Evolutionary conservation across 163 green algal species (phyloP), one percentile per base, ranked within the genome.

Genomic region (Trebouxia gelatinosa): DNA sequence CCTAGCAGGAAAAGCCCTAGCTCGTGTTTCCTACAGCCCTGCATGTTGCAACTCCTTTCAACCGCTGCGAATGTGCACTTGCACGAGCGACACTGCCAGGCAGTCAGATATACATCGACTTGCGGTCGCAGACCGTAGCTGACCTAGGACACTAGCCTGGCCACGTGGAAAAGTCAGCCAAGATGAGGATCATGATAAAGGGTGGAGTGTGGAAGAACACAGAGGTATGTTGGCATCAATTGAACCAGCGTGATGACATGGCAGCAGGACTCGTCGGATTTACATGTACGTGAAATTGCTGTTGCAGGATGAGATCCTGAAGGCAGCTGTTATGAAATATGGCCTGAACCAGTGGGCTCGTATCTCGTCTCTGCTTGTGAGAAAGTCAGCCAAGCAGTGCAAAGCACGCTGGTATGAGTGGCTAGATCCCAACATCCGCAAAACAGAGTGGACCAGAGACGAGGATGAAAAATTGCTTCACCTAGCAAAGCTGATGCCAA

Each of bases 321-420:
- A 99, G 85, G 96, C 96, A n/a, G 96, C 96, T 35, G 96, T 99
- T 7, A 99, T 99, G 96, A 99, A 99, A 82, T 99, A 99, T 90
- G 95, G 95, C 23, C 93, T 98, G 11, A 98, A 99, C 83, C 95
- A 99, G 84, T 99, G 95, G 96, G 87, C 94, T 13, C 92, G 96
- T 48, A 98, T 99, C 75, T 98, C 93, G 0, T 99, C 96, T 7
- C 90, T 99, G 72, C 89, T 99, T 11, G 93, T 97, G 9, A 91
- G 96, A 43, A 99, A 99, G 88, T 97, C 90, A 6, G 94, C 96
- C 35, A 99, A 99, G 87, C 96, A 99, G 85, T 99, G 96, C 95
- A 99, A 99, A 80, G 85, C 85, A 21, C 84, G 86, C 9, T 97
- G 93, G 93, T 97, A 97, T 75, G 96, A 99, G 83, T 99, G 96